phyloP scores from a whole-genome alignment of 2,329 filamentous ascomycete species.

The Aspergillus alliaceus region DNA sequence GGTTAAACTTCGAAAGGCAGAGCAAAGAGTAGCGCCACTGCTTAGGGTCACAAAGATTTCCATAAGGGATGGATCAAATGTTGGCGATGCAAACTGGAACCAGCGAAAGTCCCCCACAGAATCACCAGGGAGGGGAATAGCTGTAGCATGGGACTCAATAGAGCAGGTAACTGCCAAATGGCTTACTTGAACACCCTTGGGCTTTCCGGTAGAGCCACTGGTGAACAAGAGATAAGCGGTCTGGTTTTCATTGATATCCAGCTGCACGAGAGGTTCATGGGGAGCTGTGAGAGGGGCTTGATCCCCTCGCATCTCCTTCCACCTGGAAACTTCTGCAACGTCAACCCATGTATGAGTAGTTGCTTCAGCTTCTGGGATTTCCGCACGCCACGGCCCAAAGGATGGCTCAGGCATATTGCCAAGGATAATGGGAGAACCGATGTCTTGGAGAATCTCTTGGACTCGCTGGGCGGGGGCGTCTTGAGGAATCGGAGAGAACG shows the following conservation, averaged over 20 bases:
- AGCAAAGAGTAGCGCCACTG: conserved; percentile 37
- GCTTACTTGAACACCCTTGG: conserved; percentile 34
- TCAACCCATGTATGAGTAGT: conserved; percentile 20
- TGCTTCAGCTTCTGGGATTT: neutral
- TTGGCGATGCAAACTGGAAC: conserved; percentile 40
- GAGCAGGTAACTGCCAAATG: conserved; percentile 34
- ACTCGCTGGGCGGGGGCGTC: conserved; percentile 33
- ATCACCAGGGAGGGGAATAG: conserved; percentile 23
- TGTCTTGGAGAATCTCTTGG: conserved; percentile 28
- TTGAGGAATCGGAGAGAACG: conserved; percentile 40
- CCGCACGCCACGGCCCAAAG: conserved; percentile 6
- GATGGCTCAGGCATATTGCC: conserved; percentile 17
- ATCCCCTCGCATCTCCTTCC: conserved; percentile 15
- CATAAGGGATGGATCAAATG: conserved; percentile 33
- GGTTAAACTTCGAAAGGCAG: conserved; percentile 28
- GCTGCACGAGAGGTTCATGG: neutral
- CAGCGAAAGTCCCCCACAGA: conserved; percentile 29
- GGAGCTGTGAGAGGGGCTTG: neutral
- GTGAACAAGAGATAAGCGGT: conserved; percentile 37
- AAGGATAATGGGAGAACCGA: conserved; percentile 26
- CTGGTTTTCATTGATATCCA: conserved; percentile 18
- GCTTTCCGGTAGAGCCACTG: conserved; percentile 36
- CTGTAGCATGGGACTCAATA: conserved; percentile 28
- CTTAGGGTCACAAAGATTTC: conserved; percentile 32
- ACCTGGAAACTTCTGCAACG: conserved; percentile 20